A percentile compares a stretch with the other conserved stretches of the same genome.
Conservation (phyloP, 768 basidiomycete species). For the Phlebiopsis flavidoalba region DNA sequence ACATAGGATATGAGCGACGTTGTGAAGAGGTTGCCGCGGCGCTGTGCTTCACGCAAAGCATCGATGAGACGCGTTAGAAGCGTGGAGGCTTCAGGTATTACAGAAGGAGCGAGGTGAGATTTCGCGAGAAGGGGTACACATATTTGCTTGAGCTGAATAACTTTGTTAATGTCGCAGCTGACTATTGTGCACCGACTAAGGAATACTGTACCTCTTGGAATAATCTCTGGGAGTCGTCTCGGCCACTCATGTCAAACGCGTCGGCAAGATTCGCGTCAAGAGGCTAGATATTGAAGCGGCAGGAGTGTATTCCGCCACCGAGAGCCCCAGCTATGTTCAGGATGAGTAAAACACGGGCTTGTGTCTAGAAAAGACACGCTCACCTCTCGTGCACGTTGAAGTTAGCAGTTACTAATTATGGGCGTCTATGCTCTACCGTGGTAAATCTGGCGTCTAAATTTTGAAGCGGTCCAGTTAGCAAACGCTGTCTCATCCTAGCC, state of each 20-base stretch:
- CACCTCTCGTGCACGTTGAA: too few species aligned
- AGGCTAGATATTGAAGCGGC: too few species aligned
- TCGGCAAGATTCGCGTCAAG: too few species aligned
- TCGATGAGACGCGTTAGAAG: conserved; percentile 52
- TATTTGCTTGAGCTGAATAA: conserved; percentile 49
- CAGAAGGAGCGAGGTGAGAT: conserved; percentile 54
- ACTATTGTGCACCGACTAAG: not conserved
- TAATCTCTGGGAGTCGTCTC: conserved; percentile 13
- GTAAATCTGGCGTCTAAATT: not conserved
- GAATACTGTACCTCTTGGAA: conserved; percentile 33
- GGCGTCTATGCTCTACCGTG: not conserved
- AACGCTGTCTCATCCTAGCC: not conserved
- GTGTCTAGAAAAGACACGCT: too few species aligned
- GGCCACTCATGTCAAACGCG: not conserved
- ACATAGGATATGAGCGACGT: conserved; percentile 72
- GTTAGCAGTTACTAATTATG: not conserved
- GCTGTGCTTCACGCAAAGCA: conserved; percentile 39
- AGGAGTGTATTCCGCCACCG: too few species aligned
- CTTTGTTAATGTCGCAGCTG: not conserved
- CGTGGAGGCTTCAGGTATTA: conserved; percentile 40
- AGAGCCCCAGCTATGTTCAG: not conserved
- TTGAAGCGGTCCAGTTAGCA: not conserved
- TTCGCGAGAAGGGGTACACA: conserved; percentile 81
- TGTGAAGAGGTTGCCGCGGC: conserved; percentile 36
- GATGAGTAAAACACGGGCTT: not conserved